Evolutionary conservation across 2,329 filamentous ascomycete genomes (phyloP).

Genomic region (Hyphodiscus sp.): DNA sequence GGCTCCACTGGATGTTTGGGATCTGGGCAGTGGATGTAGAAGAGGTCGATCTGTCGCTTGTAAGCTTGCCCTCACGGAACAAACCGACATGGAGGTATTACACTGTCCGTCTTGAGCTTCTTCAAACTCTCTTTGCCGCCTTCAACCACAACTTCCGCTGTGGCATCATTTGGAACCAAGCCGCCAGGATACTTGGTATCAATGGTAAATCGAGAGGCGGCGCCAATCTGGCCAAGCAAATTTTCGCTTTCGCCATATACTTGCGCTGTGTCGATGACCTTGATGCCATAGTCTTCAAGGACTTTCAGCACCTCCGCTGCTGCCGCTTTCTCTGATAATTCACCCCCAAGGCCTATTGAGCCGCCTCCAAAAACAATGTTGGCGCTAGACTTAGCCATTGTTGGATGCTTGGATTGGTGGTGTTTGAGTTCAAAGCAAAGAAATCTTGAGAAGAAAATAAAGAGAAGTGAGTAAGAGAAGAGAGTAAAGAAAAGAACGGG

Average conservation of each 20-base stretch:
- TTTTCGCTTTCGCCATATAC: not conserved
- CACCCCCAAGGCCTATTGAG: not conserved
- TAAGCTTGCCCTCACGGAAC: not conserved
- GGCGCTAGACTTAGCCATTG: not conserved
- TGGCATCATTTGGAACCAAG: not conserved
- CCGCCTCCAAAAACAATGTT: not conserved
- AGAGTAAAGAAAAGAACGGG: not conserved
- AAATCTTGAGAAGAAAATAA: not conserved
- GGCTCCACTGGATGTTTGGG: conserved; percentile 65
- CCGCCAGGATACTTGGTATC: conserved; percentile 2
- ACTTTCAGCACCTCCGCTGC: not conserved
- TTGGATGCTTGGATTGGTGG: not conserved
- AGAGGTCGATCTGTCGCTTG: conserved; percentile 54
- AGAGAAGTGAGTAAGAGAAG: not conserved
- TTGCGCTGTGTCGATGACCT: not conserved
- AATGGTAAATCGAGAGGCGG: not conserved
- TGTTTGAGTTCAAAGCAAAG: not conserved
- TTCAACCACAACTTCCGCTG: not conserved
- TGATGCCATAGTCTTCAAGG: not conserved
- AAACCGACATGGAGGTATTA: not conserved
- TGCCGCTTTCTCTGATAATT: not conserved
- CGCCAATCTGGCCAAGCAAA: not conserved
- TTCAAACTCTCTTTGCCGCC: not conserved
- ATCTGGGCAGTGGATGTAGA: conserved; percentile 67
- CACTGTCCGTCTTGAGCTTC: not conserved